These are phyloP conservation scores for Kondoa malvinella DNA, from an alignment of 768 basidiomycete genomes.

Conservation along the genomic window DNA sequence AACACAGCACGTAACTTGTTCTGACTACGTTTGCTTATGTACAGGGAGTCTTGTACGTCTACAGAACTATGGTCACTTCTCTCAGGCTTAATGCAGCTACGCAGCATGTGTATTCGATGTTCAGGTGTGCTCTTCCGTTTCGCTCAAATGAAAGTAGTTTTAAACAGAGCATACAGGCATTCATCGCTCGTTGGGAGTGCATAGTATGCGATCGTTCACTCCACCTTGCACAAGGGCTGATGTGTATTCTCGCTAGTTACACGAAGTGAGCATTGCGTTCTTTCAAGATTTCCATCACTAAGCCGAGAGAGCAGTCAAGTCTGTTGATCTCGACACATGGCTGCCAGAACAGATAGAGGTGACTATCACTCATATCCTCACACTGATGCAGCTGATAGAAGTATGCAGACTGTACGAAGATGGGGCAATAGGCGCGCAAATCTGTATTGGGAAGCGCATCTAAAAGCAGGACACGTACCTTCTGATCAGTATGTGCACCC, in stretches of 20 bases:
- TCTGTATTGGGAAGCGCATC: constrained; percentile 89
- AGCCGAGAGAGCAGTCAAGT: constrained; percentile 46
- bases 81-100: not conserved
- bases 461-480: constrained; percentile 76
- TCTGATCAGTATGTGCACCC: constrained; percentile 66
- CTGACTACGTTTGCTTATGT: not conserved
- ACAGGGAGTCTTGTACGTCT: constrained; percentile 51
- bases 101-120: constrained; percentile 71
- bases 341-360: constrained; percentile 95
- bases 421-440: constrained; percentile 93
- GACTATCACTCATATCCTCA: constrained; percentile 22
- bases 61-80: not conserved
- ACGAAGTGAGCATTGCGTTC: not conserved
- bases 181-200: constrained; percentile 94
- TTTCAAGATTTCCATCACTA: not conserved
- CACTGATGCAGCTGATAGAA: not conserved
- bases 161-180: constrained; percentile 41
- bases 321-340: constrained; percentile 94
- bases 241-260: not conserved
- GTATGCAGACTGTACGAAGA: constrained; percentile 45
- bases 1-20: not conserved
- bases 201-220: constrained; percentile 36
- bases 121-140: constrained; percentile 34
- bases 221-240: not conserved
- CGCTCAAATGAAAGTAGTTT: not conserved